phyloP scores from a whole-genome alignment of 805 yeast species.

The Isabelozyma gotoi region DNA sequence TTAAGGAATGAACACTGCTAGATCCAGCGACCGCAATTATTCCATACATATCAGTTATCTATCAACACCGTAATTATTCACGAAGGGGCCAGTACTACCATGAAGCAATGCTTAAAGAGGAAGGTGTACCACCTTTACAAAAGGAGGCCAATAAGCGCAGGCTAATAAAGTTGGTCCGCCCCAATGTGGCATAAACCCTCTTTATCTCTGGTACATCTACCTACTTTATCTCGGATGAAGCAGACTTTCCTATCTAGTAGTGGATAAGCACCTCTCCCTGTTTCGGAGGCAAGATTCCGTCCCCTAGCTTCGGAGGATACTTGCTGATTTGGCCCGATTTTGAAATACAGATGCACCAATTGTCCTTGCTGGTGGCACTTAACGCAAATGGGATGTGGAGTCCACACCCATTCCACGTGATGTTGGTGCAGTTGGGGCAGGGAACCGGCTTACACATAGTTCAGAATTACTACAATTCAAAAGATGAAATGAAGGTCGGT shows the following conservation, averaged over 20 bases:
- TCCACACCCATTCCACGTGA: slow-evolving; percentile 49
- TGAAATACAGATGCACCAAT: slow-evolving; percentile 34
- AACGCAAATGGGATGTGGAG: slow-evolving; percentile 42
- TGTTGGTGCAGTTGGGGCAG: slow-evolving; percentile 29
- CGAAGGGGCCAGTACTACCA: too few species aligned
- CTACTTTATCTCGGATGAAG: too few species aligned
- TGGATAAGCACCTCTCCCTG: slow-evolving; percentile 1
- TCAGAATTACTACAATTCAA: too few species aligned
- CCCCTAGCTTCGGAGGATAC: slow-evolving; percentile 28
- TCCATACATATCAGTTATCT: neutral
- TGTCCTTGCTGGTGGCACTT: slow-evolving; percentile 28
- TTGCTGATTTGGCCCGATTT: slow-evolving; percentile 16
- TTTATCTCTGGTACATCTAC: too few species aligned
- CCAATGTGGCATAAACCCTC: too few species aligned
- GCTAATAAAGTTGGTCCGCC: too few species aligned
- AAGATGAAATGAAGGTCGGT: neutral
- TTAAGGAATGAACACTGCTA: neutral
- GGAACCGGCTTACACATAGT: slow-evolving; percentile 35
- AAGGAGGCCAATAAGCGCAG: too few species aligned
- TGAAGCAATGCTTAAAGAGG: too few species aligned
- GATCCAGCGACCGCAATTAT: neutral
- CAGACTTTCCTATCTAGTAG: neutral
- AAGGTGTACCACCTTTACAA: too few species aligned
- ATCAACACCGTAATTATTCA: too few species aligned
- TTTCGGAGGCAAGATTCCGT: slow-evolving; percentile 7